Percentiles rank a stretch among this genome's conserved stretches.
Conservation (phyloP, 1,284 basidiomycete genomes). For the Ceratobasidium sp. region DNA sequence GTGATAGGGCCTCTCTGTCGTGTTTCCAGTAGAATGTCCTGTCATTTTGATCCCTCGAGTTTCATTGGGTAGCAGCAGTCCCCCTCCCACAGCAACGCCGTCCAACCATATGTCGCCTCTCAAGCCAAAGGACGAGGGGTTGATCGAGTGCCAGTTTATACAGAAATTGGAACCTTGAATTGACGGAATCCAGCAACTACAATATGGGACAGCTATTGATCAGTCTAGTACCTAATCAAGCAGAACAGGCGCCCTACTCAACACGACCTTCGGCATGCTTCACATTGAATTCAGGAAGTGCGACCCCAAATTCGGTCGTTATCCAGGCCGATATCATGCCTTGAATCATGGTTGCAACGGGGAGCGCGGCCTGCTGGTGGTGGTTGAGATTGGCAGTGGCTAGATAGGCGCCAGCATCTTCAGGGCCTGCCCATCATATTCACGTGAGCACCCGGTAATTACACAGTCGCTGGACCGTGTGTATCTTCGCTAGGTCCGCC, state of each 20-base stretch:
- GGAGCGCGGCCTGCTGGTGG: neutral
- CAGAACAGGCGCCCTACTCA: conserved; percentile 28
- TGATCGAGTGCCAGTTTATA: conserved; percentile 42
- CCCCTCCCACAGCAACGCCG: conserved; percentile 36
- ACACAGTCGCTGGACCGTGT: neutral
- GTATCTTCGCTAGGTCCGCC: conserved; percentile 25
- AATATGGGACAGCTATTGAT: too few relatives aligned
- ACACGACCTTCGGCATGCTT: conserved; percentile 38
- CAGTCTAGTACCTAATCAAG: conserved; percentile 11
- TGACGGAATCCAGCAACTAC: conserved; percentile 43
- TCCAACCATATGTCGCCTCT: conserved; percentile 41
- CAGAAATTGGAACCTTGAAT: conserved; percentile 39
- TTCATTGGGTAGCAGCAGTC: conserved; percentile 37
- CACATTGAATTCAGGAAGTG: conserved; percentile 31
- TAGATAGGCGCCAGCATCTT: conserved; percentile 20
- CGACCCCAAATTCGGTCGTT: conserved; percentile 34
- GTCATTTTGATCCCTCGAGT: conserved; percentile 44
- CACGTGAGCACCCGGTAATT: conserved; percentile 30
- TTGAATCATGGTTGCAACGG: conserved; percentile 33
- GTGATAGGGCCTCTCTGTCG: conserved; percentile 23
- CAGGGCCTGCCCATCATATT: conserved; percentile 30
- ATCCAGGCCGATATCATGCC: conserved; percentile 45
- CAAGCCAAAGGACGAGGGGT: conserved; percentile 38
- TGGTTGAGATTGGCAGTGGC: conserved; percentile 23
- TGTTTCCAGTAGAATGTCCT: conserved; percentile 32